Conservation (phyloP, 768 basidiomycete genomes). For the Tricholoma furcatifolium region DNA sequence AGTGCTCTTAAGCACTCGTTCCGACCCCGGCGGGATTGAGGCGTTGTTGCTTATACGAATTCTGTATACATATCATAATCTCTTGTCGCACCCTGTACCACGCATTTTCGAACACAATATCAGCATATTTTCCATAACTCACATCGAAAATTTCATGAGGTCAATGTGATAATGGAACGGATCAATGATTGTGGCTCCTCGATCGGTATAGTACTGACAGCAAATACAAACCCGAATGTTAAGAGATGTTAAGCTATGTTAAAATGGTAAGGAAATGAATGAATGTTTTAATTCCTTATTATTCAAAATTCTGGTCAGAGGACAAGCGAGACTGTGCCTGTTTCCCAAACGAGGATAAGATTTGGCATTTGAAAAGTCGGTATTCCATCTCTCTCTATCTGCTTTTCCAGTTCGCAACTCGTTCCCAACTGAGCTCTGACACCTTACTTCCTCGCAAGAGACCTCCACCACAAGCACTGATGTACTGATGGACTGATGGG, state of each 20-base stretch:
- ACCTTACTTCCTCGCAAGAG: too few relatives aligned
- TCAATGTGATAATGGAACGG: background rate
- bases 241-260: background rate
- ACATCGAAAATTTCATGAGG: background rate
- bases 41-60: conserved; percentile 14
- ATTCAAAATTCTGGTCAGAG: too few relatives aligned
- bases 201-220: too few relatives aligned
- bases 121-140: conserved; percentile 8
- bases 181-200: background rate
- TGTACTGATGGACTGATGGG: background rate
- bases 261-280: background rate
- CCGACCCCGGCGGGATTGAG: conserved; percentile 4
- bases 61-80: conserved; percentile 22
- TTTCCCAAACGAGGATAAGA: background rate
- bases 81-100: conserved; percentile 19
- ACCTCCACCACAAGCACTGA: background rate
- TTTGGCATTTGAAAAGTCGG: background rate
- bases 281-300: too few relatives aligned
- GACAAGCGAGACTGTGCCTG: too few relatives aligned
- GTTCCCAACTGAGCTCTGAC: conserved; percentile 7
- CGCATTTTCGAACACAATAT: conserved; percentile 20
- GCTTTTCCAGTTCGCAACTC: background rate
- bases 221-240: too few relatives aligned
- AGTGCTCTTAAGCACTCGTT: conserved; percentile 23
- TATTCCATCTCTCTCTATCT: background rate